These are phyloP conservation scores for Vitis rotundifolia DNA, from an alignment of 164 flowering plant genomes.

Conservation along the genomic window DNA sequence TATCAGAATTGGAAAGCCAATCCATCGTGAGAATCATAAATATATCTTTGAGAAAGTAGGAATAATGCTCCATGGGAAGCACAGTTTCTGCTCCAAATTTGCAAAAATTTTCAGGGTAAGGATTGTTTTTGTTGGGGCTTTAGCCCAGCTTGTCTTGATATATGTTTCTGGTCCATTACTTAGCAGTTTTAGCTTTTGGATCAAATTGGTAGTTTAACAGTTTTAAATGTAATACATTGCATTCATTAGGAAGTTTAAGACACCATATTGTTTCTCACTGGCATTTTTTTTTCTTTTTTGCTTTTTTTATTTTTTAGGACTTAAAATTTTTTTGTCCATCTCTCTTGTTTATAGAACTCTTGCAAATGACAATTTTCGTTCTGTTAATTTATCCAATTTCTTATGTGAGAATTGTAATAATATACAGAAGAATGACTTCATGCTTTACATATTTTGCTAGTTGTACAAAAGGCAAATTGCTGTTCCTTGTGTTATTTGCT, in stretches of 20 bases:
- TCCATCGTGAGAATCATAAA: conserved; percentile 1
- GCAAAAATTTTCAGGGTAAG: conserved; percentile 48
- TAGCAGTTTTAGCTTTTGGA: too few relatives aligned
- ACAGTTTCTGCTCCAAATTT: conserved; percentile 49
- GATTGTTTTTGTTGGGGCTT: neutral
- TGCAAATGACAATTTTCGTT: neutral
- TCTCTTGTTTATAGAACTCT: neutral
- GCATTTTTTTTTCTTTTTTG: neutral
- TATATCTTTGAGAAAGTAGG: conserved; percentile 58
- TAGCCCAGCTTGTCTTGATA: too few relatives aligned
- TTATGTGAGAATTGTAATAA: too few relatives aligned
- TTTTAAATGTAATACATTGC: too few relatives aligned
- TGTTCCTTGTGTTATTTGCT: too few relatives aligned
- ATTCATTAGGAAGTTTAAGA: neutral
- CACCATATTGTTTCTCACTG: neutral
- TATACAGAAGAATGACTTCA: too few relatives aligned
- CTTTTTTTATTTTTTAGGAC: neutral
- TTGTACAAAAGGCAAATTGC: too few relatives aligned
- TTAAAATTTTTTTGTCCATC: neutral
- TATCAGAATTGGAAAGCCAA: conserved; percentile 24
- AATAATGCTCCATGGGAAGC: conserved; percentile 63
- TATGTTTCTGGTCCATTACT: too few relatives aligned
- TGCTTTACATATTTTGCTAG: too few relatives aligned
- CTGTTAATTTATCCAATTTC: neutral
- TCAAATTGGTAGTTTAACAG: too few relatives aligned